Base-by-base conservation (phyloP, 768 basidiomycete species). In the Leccinum uliginosum region DNA sequence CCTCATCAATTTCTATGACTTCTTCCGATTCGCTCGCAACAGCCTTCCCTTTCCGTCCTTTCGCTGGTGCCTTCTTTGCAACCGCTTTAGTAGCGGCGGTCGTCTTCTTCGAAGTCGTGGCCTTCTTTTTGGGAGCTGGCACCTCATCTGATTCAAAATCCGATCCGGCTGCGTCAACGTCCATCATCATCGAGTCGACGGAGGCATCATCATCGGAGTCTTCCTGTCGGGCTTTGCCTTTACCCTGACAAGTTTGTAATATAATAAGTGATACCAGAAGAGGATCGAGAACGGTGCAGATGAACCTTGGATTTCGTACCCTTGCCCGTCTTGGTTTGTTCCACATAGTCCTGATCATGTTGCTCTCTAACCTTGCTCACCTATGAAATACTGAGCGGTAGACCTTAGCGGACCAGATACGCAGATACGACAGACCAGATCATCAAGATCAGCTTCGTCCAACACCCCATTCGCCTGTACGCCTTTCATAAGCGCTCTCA, bases 131-230 rank as follows among this genome's bases (percentile, higher is more conserved):
- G 29, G 73, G 73, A 46, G 78, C 76, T 9, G 78, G 77, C 30
- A 70, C 71, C 15, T 73, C 79, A 34, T 83, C 82, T 3, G 66
- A 66, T 17, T 83, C 77, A 30, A 70, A 68, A 47, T 80, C 85
- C 30, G 81, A 86, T 17, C 76, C 81, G 2, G 68, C 79, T 10
- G 63, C 73, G 59, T 88, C 87, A 47, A 90, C 69, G 49, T 93
- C 87, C 82, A 89, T 85, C 74, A 79, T 74, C 87, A 90, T 90
- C 3, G 87, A 91, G 66, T 91, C 91, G 14, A 71, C 68, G 0
- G 78, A 81, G 23, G 66, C 74, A 14, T 62, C 77, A 34, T 62
- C 77, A 32, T 85, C 87, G 3, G 81, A 86, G 3, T 79, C 79
- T 23, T 78, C 78, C 2, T 64, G 77, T 9, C 75, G 76, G 10